Conservation (phyloP, 2,329 filamentous ascomycete species). For the Lachnum nothofagi region DNA sequence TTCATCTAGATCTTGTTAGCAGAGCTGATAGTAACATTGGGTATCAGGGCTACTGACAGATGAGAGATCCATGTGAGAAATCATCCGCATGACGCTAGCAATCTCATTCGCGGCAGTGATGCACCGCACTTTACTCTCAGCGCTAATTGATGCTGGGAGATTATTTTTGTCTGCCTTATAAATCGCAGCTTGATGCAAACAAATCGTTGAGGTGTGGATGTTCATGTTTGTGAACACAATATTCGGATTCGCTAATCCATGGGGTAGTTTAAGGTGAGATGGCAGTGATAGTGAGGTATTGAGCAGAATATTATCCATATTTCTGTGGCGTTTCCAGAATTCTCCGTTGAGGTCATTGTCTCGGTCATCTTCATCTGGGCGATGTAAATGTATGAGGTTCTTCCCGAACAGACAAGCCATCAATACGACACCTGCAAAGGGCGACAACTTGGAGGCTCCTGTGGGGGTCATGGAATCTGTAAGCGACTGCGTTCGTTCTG, state of each 20-base stretch:
- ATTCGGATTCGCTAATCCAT: slow-evolving; percentile 71
- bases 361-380: slow-evolving; percentile 72
- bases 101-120: slow-evolving; percentile 92
- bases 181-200: slow-evolving; percentile 95
- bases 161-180: slow-evolving; percentile 92
- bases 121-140: slow-evolving; percentile 88
- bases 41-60: slow-evolving; percentile 50
- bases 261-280: slow-evolving; percentile 70
- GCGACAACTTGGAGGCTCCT: slow-evolving; percentile 68
- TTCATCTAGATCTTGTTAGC: slow-evolving; percentile 64
- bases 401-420: slow-evolving; percentile 88
- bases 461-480: slow-evolving; percentile 63
- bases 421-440: slow-evolving; percentile 74
- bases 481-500: slow-evolving; percentile 66
- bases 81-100: slow-evolving; percentile 89
- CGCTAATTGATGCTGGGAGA: slow-evolving; percentile 68
- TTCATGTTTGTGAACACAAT: slow-evolving; percentile 94
- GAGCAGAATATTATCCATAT: slow-evolving; percentile 83
- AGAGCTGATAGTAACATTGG: slow-evolving; percentile 7
- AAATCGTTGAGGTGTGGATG: slow-evolving; percentile 93
- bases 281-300: slow-evolving; percentile 84
- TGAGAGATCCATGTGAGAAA: slow-evolving; percentile 82
- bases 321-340: slow-evolving; percentile 91
- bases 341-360: slow-evolving; percentile 86
- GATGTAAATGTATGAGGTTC: slow-evolving; percentile 85